Base-by-base conservation (phyloP, 2,329 filamentous ascomycete species). In the Colletotrichum lindemuthianum region DNA sequence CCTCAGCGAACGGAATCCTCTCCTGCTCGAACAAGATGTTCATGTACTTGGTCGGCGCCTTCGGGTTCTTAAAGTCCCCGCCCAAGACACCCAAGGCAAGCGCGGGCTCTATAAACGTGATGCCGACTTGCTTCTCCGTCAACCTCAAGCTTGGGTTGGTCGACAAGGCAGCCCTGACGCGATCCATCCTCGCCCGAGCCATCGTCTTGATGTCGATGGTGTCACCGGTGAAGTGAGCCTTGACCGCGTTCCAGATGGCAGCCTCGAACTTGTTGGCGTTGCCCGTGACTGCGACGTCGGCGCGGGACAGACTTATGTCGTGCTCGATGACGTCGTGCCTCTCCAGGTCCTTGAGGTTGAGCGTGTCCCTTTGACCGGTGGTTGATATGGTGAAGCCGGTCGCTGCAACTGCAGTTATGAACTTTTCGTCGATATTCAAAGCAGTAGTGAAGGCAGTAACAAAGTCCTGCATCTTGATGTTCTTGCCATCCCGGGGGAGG, bases 401-500 rank as follows among this genome's bases (percentile, higher is more conserved):
- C 80, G 1, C 78, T 74, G 40, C 75, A 45, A 24, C 60, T 37
- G 33, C 32, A 2, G 51, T 12, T 3, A 39, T 59, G 12, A 59
- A 37, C n/a, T 50, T 43, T 12, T 59, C 56, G 8, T 59, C 56
- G 8, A 59, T 24, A 10, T 59, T 59, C n/a, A 59, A 32, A 12
- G 56, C 56, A 4, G 41, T 51, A 5, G 37, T 59, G 24, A 59
- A 51, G 37, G 56, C 56, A 6, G 37, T 32, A n/a, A 39, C 43
- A 5, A 59, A 32, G 32, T 59, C 45, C 6, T 51, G 13, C 55
- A 59, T 59, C 4, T 73, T 78, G 55, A 80, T 71, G 54, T 78
- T 75, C 41, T 67, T 70, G 33, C 79, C 79, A 49, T 81, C 71
- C 43, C 75, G 79, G 0, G 77, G 76, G 10, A 82, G 73, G 63